A percentile compares a stretch with the other conserved stretches of the same genome.
Conservation (phyloP, 2,329 filamentous ascomycete species). For the Neofusicoccum parvum region DNA sequence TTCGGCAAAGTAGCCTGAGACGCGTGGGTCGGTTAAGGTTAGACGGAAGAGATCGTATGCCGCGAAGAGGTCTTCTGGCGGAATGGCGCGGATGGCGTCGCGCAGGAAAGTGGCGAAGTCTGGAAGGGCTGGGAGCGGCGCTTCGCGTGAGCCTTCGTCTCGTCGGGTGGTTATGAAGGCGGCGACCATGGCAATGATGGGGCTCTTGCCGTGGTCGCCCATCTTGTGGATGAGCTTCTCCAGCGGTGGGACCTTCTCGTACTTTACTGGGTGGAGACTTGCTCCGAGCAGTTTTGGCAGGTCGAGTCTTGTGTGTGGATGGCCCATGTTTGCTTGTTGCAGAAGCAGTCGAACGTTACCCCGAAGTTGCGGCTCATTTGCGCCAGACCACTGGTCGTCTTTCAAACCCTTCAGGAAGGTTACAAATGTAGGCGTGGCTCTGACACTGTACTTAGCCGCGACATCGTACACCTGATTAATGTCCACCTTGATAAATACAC, state of each 20-base stretch:
- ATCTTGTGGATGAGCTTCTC: slow-evolving; percentile 82
- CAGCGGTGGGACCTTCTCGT: slow-evolving; percentile 75
- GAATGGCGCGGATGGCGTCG: slow-evolving; percentile 57
- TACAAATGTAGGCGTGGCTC: slow-evolving; percentile 84
- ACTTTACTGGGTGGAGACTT: slow-evolving; percentile 70
- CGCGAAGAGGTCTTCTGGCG: slow-evolving; percentile 71
- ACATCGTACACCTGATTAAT: slow-evolving; percentile 67
- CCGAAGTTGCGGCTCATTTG: slow-evolving; percentile 60
- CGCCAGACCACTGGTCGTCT: slow-evolving; percentile 79
- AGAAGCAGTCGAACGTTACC: slow-evolving; percentile 74
- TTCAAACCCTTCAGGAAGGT: slow-evolving; percentile 78
- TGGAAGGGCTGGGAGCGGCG: slow-evolving; percentile 70
- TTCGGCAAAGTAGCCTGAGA: slow-evolving; percentile 82
- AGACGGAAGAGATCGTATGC: slow-evolving; percentile 83
- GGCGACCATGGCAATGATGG: slow-evolving; percentile 65
- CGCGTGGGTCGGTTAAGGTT: slow-evolving; percentile 73
- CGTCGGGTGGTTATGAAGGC: slow-evolving; percentile 69
- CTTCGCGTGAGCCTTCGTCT: slow-evolving; percentile 62
- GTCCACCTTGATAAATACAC: slow-evolving; percentile 80
- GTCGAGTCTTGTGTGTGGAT: slow-evolving; percentile 72
- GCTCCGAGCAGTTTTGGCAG: slow-evolving; percentile 70
- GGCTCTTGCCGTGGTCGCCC: slow-evolving; percentile 60
- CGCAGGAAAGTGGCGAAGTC: slow-evolving; percentile 65
- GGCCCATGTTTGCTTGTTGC: slow-evolving; percentile 72
- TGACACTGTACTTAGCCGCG: slow-evolving; percentile 66